Conservation (phyloP, 1,139 yeast species). For the Blastobotrys apis region DNA sequence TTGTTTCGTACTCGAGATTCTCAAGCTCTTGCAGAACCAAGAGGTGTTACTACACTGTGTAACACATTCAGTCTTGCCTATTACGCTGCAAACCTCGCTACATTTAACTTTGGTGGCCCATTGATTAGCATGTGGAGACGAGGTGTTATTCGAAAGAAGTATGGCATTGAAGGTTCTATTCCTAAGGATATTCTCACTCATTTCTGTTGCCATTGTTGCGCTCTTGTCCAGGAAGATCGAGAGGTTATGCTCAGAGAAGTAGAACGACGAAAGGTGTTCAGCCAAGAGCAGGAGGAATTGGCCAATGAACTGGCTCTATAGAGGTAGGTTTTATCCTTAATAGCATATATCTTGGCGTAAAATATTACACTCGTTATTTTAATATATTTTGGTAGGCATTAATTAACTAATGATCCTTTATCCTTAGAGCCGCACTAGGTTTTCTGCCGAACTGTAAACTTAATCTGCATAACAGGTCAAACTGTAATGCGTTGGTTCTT, state of each 20-base stretch:
- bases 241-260: slow-evolving; percentile 8
- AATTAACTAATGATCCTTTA: too few species aligned
- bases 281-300: slow-evolving; percentile 4
- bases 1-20: slow-evolving; percentile 6
- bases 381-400: background rate
- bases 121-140: slow-evolving; percentile 6
- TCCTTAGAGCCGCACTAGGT: too few species aligned
- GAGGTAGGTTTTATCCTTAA: background rate
- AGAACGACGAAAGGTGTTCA: slow-evolving; percentile 6
- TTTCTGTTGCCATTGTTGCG: slow-evolving; percentile 13
- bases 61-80: slow-evolving; percentile 5
- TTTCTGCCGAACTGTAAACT: too few species aligned
- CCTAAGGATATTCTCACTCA: slow-evolving; percentile 3
- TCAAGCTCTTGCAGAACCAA: background rate
- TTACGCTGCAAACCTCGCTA: slow-evolving; percentile 7
- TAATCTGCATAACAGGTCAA: too few species aligned
- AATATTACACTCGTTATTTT: background rate
- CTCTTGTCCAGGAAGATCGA: slow-evolving; percentile 8
- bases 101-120: slow-evolving; percentile 6
- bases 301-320: slow-evolving; percentile 1
- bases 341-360: background rate
- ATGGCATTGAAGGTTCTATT: slow-evolving; percentile 6
- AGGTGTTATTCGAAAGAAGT: slow-evolving; percentile 4
- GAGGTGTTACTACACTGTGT: slow-evolving; percentile 1
- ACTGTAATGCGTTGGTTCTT: too few species aligned